Evolutionary conservation across 106 monocot species (phyloP), one percentile per base, ranked within the genome.

Genomic region (Dioscorea dumetorum): DNA sequence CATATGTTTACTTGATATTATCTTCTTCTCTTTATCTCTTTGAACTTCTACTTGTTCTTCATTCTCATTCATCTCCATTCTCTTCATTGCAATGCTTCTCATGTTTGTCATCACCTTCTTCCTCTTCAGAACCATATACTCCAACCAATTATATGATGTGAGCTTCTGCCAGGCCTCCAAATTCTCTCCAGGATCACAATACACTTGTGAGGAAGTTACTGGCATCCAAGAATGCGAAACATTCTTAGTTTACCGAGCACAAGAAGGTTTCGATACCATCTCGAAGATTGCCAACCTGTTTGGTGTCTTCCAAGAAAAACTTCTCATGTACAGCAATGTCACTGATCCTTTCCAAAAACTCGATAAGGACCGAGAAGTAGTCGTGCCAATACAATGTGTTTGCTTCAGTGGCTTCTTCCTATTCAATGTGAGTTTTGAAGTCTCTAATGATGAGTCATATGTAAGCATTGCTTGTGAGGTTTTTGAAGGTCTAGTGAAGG

Each of bases 401-500:
- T 78, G 78, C 61, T 67, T 33, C 0, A 28, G 21, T 50, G 48
- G 67, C 0, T 67, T 62, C 60, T 78, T 72, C 33, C 73, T 4
- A 6, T 61, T 53, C 12, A 66, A 68, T 19, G 33, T 61, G 1
- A 62, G 24, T 23, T 78, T 73, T 32, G 22, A 22, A 17, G 16
- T 60, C 9, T 54, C 56, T 23, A 33, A 41, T 14, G 32, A 0
- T 9, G 24, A 23, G 24, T 61, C 24, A 0, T 73, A 61, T 32
- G 16, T 14, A 1, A 19, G 24, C 2, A 78, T 78, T 19, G 15
- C 78, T 61, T 78, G 72, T 19, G 62, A 73, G 21, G 34, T 52
- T 23, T 72, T 78, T 48, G 67, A 63, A 68, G 73, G 78, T 16
- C n/a, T 78, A 20, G 72, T 68, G 34, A 78, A 78, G 22, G 5